Percentiles rank a stretch among this genome's conserved stretches.
Evolutionary conservation across 192 early-diverging fungal species (phyloP).

Genomic region (Endogone sp.): DNA sequence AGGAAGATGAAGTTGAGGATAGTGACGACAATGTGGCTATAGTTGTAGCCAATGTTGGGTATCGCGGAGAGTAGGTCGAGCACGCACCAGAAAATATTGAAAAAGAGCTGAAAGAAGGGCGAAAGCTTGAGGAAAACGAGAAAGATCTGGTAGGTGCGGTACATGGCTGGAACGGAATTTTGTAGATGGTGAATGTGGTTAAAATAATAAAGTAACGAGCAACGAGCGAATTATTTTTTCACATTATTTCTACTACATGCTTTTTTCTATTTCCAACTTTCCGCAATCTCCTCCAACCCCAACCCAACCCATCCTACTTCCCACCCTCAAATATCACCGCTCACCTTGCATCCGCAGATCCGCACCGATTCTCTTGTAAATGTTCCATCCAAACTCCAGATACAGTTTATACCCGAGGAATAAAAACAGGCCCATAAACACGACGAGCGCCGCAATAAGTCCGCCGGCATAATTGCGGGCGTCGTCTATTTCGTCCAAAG

Average conservation of each 20-base stretch:
- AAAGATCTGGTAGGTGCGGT: background rate
- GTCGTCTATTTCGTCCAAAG: background rate
- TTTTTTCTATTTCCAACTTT: too few species aligned
- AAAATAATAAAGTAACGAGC: too few species aligned
- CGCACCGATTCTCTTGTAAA: background rate
- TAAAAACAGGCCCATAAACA: background rate
- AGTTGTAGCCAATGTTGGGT: background rate
- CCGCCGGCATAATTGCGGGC: background rate
- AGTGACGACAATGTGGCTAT: background rate
- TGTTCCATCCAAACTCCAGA: constrained; percentile 2
- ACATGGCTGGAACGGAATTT: background rate
- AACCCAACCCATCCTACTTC: background rate
- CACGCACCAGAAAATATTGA: background rate
- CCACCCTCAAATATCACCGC: background rate
- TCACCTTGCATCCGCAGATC: background rate
- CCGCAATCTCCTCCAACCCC: too few species aligned
- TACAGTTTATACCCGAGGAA: background rate
- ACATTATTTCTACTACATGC: too few species aligned
- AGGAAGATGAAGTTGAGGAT: background rate
- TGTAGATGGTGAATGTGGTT: background rate
- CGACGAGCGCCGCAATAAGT: background rate
- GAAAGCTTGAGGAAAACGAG: background rate
- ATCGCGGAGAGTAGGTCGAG: background rate
- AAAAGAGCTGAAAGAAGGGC: background rate
- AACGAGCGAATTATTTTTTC: background rate